Evolutionary conservation across 2,329 filamentous ascomycete species (phyloP), one percentile per base, ranked within the genome.

Genomic region (Pseudogymnoascus sp.): DNA sequence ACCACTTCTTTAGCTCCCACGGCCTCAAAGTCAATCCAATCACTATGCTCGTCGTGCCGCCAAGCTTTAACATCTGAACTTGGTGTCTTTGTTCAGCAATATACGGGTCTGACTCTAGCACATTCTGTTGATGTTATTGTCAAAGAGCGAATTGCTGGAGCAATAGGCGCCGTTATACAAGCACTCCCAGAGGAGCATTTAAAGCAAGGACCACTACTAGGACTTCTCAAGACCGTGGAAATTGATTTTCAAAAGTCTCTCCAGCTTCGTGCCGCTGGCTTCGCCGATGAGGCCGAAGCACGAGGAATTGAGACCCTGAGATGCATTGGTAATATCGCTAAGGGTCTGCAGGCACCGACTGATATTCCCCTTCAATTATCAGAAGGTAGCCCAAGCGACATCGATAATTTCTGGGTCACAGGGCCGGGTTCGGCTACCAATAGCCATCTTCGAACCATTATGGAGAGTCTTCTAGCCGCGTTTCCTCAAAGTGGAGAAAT

Each of bases 31-130:
- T 89, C 90, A 0, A 93, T 96, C 37, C 80, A 83, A 34, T 84
- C 83, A 5, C 81, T 95, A 1, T 93, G 90, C 72, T 90, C 86
- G 0, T 89, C 90, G 31, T 95, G 90, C 68, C 84, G 90, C 39
- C 79, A 79, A 25, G 83, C 86, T 62, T 78, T 96, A n/a, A 85
- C 86, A 4, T 77, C 82, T 1, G 87, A 93, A 70, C 81, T 89
- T 3, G 78, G 79, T 61, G 83, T 84, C 0, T 93, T 96, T 71
- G 77, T 95, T 51, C 79, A 83, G 31, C 87, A 92, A 71, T 93
- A 92, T 72, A 79, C 83, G 64, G 79, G 80, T n/a, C 83, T 93
- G 61, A 78, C 84, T n/a, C 76, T 76, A 21, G 80, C 80, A 61
- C 77, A 78, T n/a, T 83, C 82, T 6, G 78, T 90, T 8, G 89